These are phyloP conservation scores for Trichoderma semiorbis DNA, from an alignment of 2,329 filamentous ascomycete genomes.

Conservation along the genomic window DNA sequence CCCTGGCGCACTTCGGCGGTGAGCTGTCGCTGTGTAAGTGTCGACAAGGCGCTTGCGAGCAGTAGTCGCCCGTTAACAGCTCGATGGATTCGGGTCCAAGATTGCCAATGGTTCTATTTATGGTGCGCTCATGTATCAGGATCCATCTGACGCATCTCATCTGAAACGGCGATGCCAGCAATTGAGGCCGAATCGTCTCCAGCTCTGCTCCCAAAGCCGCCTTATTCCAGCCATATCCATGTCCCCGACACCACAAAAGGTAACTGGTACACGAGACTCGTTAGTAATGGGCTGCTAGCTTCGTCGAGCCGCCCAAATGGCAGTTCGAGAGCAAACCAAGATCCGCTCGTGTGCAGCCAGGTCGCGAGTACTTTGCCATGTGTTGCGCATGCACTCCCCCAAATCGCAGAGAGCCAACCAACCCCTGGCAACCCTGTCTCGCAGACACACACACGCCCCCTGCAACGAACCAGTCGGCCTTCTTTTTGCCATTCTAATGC, in stretches of 20 bases:
- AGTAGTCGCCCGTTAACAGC: neutral
- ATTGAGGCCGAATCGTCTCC: neutral
- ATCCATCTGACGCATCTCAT: constrained; percentile 11
- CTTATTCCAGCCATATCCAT: neutral
- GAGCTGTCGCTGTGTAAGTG: neutral
- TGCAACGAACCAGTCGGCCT: neutral
- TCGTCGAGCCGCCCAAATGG: neutral
- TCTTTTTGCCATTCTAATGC: neutral
- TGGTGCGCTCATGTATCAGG: neutral
- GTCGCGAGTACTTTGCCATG: constrained; percentile 30
- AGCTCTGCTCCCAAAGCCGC: neutral
- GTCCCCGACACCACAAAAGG: neutral
- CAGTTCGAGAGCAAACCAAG: neutral
- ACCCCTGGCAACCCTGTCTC: neutral
- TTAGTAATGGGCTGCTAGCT: neutral
- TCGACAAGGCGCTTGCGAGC: neutral
- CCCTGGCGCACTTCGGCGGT: neutral
- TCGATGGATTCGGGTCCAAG: neutral
- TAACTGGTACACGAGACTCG: neutral
- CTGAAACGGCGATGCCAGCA: constrained; percentile 10
- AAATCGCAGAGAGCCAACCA: neutral
- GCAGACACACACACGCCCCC: neutral
- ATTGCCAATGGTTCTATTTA: neutral
- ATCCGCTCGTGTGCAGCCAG: neutral
- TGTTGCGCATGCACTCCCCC: constrained; percentile 21